Percentiles rank a stretch among this genome's conserved stretches.
These are phyloP conservation scores for Platanthera guangdongensis DNA, from an alignment of 106 monocot genomes.

Conservation along the genomic window DNA sequence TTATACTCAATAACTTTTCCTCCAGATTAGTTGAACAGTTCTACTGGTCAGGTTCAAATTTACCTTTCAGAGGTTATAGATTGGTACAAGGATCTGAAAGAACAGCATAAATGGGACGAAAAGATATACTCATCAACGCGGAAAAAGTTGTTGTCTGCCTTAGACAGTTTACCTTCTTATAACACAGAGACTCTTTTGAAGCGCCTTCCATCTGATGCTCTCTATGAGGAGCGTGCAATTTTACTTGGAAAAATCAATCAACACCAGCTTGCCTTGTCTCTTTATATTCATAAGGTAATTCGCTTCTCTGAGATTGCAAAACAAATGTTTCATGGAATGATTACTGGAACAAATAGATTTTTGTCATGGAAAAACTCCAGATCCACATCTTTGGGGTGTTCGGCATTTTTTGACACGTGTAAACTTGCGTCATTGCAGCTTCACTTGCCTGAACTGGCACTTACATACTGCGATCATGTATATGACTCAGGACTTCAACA, in stretches of 20 bases:
- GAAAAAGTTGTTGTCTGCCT: conserved; percentile 69
- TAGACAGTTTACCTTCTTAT: conserved; percentile 65
- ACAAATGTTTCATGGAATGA: neutral
- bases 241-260: conserved; percentile 88
- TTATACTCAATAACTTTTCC: neutral
- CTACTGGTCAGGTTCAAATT: conserved; percentile 71
- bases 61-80: conserved; percentile 97
- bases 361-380: neutral
- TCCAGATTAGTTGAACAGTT: conserved; percentile 12
- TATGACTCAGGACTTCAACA: conserved; percentile 51
- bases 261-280: conserved; percentile 80
- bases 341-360: neutral
- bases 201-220: conserved; percentile 71
- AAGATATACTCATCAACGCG: conserved; percentile 60
- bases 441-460: conserved; percentile 56
- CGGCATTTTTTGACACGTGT: neutral
- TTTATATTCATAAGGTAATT: conserved; percentile 91
- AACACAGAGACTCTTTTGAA: conserved; percentile 66
- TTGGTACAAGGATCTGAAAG: conserved; percentile 68
- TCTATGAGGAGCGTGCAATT: conserved; percentile 85
- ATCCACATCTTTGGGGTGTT: neutral
- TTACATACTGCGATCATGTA: conserved; percentile 88
- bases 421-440: conserved; percentile 44
- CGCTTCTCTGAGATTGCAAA: neutral
- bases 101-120: conserved; percentile 85